Conservation (phyloP, 2,329 filamentous ascomycete species). For the Penicillium griseofulvum region DNA sequence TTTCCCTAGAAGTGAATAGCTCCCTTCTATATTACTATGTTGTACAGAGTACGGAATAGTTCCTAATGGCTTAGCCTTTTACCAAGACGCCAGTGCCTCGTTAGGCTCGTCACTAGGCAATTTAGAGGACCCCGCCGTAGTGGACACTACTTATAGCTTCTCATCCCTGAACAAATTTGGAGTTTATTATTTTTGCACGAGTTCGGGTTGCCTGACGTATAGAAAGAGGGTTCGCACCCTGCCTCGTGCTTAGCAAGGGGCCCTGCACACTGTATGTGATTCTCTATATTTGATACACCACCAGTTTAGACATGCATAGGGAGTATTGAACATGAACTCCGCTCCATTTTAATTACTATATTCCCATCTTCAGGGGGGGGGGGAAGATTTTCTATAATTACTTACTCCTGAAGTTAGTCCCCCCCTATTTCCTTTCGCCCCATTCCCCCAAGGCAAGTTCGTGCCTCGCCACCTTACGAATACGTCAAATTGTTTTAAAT, state of each 20-base stretch:
- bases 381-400: background rate
- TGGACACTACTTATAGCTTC: conserved; percentile 1
- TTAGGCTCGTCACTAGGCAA: conserved; percentile 2
- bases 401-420: conserved; percentile 1
- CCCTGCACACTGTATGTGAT: background rate
- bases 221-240: conserved; percentile 14
- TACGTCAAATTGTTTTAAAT: background rate
- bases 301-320: background rate
- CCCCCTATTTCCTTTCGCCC: background rate
- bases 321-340: background rate
- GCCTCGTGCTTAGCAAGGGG: conserved; percentile 18
- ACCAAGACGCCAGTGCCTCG: conserved; percentile 4
- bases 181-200: conserved; percentile 5
- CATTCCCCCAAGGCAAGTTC: background rate
- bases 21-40: background rate
- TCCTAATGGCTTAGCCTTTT: background rate
- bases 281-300: background rate
- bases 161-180: conserved; percentile 3
- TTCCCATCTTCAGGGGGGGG: background rate
- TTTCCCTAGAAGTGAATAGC: background rate
- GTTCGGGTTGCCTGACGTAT: conserved; percentile 10
- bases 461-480: background rate
- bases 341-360: conserved; percentile 4
- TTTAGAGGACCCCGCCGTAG: conserved; percentile 10
- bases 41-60: background rate